Evolutionary conservation across 345 rosid species (phyloP), one percentile per base, ranked within the genome.

Genomic region (Dipteronia dyeriana): DNA sequence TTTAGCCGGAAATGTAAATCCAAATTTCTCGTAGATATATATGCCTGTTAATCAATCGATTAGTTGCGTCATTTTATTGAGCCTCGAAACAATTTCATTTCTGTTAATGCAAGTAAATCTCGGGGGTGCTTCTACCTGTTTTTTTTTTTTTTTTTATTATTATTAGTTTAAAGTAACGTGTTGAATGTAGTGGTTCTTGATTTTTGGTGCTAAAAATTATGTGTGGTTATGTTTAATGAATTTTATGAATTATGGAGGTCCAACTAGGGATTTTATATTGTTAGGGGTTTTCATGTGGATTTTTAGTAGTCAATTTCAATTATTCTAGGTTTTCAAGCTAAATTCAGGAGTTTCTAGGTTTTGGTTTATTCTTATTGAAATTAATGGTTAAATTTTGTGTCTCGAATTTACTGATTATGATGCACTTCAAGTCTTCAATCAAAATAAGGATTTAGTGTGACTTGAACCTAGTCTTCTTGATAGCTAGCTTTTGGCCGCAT

Each of bases 351-450:
- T 34, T 5, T n/a, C 13, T 70, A 60, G 54, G 31, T 43, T 73
- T 61, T 73, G 22, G 0, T 70, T 51, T 14, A 29, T 19, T 70
- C 22, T 4, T 51, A 38, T 29, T 51, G 43, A 19, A 1, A 9
- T 53, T 70, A 26, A 51, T 0, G 23, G 43, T 17, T 53, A 59
- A 25, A 19, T 9, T 59, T 25, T 20, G 34, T 53, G 0, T 16
- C 41, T 9, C 39, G 5, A 8, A 51, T 51, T 53, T 70, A 12
- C 65, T 7, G 43, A 70, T 3, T 59, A 39, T 7, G 20, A 39
- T 13, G 20, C 64, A 9, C 75, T 71, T 20, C 34, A 56, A 71
- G 41, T 9, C 75, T 71, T 20, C 34, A 56, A 71, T 60, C 19
- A 4, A 2, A 4, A 2, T 17, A 53, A 70, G 29, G 6, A 6